Evolutionary conservation across 192 early-diverging fungal genomes (phyloP), one percentile per base, ranked within the genome.

Genomic region (Phycomyces nitens): DNA sequence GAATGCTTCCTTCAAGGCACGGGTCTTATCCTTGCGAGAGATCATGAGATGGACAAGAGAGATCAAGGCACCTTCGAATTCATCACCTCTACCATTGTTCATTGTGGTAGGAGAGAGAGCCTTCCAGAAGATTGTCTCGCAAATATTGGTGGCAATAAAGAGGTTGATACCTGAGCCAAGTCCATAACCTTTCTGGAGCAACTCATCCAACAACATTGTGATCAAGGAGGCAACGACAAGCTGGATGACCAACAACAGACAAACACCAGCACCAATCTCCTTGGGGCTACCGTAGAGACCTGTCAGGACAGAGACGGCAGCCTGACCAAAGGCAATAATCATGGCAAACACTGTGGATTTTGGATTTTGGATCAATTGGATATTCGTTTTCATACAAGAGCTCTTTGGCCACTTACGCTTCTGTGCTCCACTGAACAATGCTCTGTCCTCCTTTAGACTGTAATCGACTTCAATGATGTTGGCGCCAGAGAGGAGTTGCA

Each of bases 91-190:
- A 65, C 96, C 98, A 60, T 91, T 94, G 82, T 98, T 98, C 80
- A 94, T 89, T 20, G 96, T 99, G 68, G 93, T 95, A 49, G 98
- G 98, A 64, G 88, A 91, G 66, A 99, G 87, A 14, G 98, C 96
- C 80, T 97, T 94, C 98, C 98, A 99, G 76, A 99, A 84, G 70
- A 99, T 98, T 66, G 88, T 95, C 79, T 99, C 98, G 79, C 98
- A 99, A 74, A 99, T 96, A 76, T 99, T 99, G 66, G 98, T 99
- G 51, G 98, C 96, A 79, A 99, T 99, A 75, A 99, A 99, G 70
- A 99, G 83, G 54, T 92, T 94, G 75, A 99, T 98, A 62, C 98
- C 98, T 29, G 98, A 99, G 26, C 98, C 98, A 53, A 99, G 84
- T 73, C 98, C 98, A 71, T 99, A 99, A 6, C 98, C 98, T 85